Base-by-base conservation (phyloP, 495 filamentous ascomycete species). In the Pseudomonodictys pantanalensis region DNA sequence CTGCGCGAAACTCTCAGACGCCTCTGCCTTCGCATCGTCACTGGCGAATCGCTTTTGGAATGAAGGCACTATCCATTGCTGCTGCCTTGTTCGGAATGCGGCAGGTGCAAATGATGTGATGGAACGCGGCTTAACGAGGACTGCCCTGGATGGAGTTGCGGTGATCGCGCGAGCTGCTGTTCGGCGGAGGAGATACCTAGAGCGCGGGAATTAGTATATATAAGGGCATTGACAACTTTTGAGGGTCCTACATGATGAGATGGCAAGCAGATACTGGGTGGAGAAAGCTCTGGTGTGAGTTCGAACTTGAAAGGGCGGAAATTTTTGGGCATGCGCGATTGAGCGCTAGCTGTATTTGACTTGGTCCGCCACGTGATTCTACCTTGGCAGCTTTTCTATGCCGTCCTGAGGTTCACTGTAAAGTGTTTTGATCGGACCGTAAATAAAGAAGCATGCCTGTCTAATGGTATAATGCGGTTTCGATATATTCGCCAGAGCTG, bases 31-130 rank as follows among this genome's bases (percentile, higher is more conserved):
- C 3, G 35, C 56, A 48, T 47, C 73, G 25, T 80, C 71, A 56
- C 71, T 79, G 20, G 68, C 68, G 56, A 75, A 79, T 64, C 79
- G 65, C 60, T 69, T 70, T 60, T 80, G 77, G 9, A 75, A 56
- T 1, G 67, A 30, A 1, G 58, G 58, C 22, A 68, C 53, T 5
- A 64, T 45, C 41, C 65, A 56, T 52, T 66, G 69, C 12, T 54
- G 62, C 12, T 65, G 67, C 20, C 68, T 46, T 39, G 32, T 23
- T 28, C 64, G 46, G 44, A 72, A 53, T 10, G 66, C 59, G 26
- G 64, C 63, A 3, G 72, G 54, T 20, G 71, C 60, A 43, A 71
- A 64, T 18, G 72, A 63, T 26, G 71, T 69, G 54, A 78, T 67
- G 52, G 74, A 72, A 11, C 73, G 78, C 30, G 78, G 68, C 57